Conservation (phyloP, 306 rosid species). For the Luffa aegyptiaca region DNA sequence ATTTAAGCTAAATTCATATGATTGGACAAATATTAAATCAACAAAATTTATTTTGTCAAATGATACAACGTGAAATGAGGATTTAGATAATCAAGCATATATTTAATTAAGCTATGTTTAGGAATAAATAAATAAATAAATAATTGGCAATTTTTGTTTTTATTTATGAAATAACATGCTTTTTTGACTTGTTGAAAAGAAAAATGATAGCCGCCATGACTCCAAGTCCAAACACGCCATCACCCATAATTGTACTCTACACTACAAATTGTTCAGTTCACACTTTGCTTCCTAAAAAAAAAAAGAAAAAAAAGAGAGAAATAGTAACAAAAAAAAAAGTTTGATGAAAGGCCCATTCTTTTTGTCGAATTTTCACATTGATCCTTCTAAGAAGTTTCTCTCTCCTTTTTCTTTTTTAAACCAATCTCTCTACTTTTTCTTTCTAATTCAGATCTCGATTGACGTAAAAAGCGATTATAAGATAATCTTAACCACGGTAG, state of each 20-base stretch:
- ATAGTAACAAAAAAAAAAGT: neutral
- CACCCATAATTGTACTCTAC: neutral
- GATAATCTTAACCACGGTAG: no score
- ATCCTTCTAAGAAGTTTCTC: neutral
- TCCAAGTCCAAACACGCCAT: neutral
- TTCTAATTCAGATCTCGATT: no score
- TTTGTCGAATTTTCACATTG: neutral
- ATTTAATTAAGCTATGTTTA: neutral
- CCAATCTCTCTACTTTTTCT: no score
- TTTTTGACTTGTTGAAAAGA: neutral
- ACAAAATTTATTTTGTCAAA: no score
- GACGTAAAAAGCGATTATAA: no score
- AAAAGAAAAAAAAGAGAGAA: neutral
- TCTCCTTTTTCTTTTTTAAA: neutral
- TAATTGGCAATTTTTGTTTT: neutral
- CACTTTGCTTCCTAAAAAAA: neutral
- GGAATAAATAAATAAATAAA: neutral
- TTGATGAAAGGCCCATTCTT: neutral
- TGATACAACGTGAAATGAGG: no score
- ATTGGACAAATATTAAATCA: no score
- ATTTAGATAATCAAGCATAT: neutral
- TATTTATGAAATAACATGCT: neutral
- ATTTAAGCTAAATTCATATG: no score
- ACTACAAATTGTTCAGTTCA: neutral
- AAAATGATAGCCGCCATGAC: neutral